Evolutionary conservation across 208 protist species (phyloP).

Genomic region (Leishmania turanica): DNA sequence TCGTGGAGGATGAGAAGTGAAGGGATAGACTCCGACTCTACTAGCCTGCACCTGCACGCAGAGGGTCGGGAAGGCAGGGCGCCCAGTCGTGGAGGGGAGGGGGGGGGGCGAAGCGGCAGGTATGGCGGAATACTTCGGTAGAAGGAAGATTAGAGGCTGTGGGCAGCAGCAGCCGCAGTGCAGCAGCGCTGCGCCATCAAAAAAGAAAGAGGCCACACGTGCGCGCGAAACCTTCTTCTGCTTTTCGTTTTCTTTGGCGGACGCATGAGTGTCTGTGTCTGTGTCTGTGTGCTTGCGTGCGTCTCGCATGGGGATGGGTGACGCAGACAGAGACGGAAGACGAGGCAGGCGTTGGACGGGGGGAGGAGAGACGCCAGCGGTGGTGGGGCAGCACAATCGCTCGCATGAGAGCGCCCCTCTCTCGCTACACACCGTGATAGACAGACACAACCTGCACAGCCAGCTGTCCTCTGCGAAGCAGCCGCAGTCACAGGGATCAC

Average conservation of each 20-base stretch:
- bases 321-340: neutral
- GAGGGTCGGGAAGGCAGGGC: neutral
- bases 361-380: neutral
- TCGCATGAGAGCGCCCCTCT: neutral
- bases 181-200: neutral
- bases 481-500: neutral
- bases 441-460: neutral
- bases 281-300: neutral
- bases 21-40: neutral
- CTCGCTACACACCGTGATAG: neutral
- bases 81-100: neutral
- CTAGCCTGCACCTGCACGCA: neutral
- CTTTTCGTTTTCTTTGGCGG: too few relatives aligned
- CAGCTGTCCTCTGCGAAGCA: neutral
- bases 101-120: neutral
- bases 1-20: neutral
- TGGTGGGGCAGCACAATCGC: neutral
- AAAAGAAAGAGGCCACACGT: neutral
- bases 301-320: neutral
- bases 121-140: neutral
- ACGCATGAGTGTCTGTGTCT: neutral
- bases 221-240: neutral
- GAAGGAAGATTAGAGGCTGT: neutral
- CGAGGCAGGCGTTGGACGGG: neutral
- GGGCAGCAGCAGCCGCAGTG: neutral